Base-by-base conservation (phyloP, 495 filamentous ascomycete genomes). In the Podospora australis region DNA sequence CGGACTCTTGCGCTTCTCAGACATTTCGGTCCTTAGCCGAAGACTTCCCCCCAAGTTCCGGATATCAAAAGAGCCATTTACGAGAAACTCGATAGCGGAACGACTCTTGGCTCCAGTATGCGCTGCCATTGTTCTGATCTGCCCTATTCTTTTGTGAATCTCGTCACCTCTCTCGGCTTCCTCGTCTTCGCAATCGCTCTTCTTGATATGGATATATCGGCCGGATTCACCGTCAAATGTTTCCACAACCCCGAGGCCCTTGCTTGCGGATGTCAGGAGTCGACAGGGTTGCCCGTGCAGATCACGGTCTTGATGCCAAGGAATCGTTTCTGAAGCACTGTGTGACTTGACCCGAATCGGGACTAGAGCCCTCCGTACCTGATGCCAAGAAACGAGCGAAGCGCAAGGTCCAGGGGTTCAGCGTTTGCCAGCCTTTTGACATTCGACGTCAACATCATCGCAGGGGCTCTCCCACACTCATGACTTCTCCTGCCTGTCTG, bases 381-480 rank as follows among this genome's bases (percentile, higher is more conserved):
- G 52, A 14, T 8, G 49, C 32, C 48, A 58, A 52, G 45, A 29
- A 36, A 10, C 21, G 20, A 19, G 40, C 39, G 23, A 7, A 26
- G 16, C 22, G 30, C 51, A 58, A 38, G 56, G 56, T 34, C 50
- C 56, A 55, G 49, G 56, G 56, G 56, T 48, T n/a, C 30, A 34
- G 32, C 46, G 40, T 48, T 49, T 41, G 39, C 45, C 44, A 53
- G 45, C 32, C 43, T 13, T 23, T 38, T 28, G n/a, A 7, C 23
- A 30, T 6, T 38, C 6, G 17, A 36, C 13, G 17, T 36, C 34
- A 36, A 8, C 34, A 36, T 8, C 34, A 36, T 8, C 34, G 17
- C 13, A n/a, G n/a, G n/a, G n/a, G n/a, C n/a, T n/a, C n/a, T 30
- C 28, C 13, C 28, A 30, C 28, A 30, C 28, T n/a, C n/a, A n/a